Conservation (phyloP, 1,284 basidiomycete species). For the Peniophora sp. region DNA sequence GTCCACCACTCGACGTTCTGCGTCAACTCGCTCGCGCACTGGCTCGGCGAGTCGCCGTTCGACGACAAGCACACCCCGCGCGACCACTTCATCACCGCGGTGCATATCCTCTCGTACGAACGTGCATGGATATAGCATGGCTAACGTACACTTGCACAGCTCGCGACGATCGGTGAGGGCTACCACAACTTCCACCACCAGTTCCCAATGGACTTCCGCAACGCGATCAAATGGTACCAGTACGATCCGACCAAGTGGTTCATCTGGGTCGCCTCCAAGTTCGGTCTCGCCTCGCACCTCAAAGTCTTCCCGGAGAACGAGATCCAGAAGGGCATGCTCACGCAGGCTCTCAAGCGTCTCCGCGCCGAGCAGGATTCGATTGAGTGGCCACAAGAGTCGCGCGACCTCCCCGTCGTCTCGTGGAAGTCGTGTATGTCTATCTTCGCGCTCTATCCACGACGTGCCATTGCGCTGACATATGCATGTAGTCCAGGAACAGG, state of each 20-base stretch:
- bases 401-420: constrained; percentile 71
- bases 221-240: constrained; percentile 90
- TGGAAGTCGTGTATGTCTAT: constrained; percentile 73
- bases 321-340: constrained; percentile 83
- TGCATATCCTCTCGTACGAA: too few relatives aligned
- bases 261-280: constrained; percentile 56
- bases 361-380: constrained; percentile 62
- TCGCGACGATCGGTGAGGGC: constrained; percentile 86
- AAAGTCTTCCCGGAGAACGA: constrained; percentile 92
- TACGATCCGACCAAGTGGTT: constrained; percentile 92
- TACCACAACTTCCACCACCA: constrained; percentile 97
- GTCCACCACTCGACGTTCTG: constrained; percentile 95
- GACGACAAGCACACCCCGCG: constrained; percentile 94
- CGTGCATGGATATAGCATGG: too few relatives aligned
- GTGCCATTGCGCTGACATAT: constrained; percentile 4
- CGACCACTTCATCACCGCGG: constrained; percentile 81
- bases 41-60: constrained; percentile 87
- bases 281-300: constrained; percentile 81
- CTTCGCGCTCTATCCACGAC: background rate
- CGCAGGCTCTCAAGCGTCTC: constrained; percentile 84
- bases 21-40: constrained; percentile 92
- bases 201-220: constrained; percentile 92
- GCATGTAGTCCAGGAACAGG: constrained; percentile 59
- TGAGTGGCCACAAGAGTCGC: constrained; percentile 68
- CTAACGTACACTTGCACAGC: constrained; percentile 8